Base-by-base conservation (phyloP, 2,329 filamentous ascomycete species). In the Xylaria sp. region DNA sequence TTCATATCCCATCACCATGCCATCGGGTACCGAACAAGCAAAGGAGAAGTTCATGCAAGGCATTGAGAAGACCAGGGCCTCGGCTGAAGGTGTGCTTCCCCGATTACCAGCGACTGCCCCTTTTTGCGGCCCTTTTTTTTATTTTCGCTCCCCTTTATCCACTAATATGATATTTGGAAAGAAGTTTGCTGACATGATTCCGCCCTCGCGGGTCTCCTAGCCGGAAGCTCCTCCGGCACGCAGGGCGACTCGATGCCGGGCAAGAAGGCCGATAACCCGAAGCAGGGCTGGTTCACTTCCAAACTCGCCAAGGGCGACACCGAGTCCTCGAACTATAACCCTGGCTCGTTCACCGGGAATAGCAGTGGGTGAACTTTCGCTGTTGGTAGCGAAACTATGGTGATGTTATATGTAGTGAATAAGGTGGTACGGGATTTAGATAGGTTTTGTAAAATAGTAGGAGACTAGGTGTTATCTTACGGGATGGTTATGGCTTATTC, bases 231-330 rank as follows among this genome's bases (percentile, higher is more conserved):
- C 1, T 57, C 29, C 11, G 51, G 45, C 4, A 54, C 53, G 0
- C 51, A 61, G 20, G 54, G 64, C 31, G 17, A 20, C 31, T 58
- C 64, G 1, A 47, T 63, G 36, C 53, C 53, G 1, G 22, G 42
- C 27, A 58, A 58, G 11, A 65, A 61, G 54, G 50, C 38, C n/a
- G 62, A 61, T 42, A 68, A 65, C n/a, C 65, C 65, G 0, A 68
- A 68, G 57, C 36, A 17, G 20, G 65, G 62, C 7, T 44, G 47
- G 27, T 61, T 51, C 38, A 55, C 54, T 6, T 57, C 61, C 0
- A 62, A 57, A 13, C 57, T 68, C 5, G 65, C 61, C n/a, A 61
- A 53, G 38, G 65, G 65, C 17, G 50, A 68, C n/a, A 68, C 51
- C 0, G 45, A 49, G 15, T 42, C 62, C 13, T 68, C 66, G 38